Percentiles rank a stretch among this genome's conserved stretches.
These are phyloP conservation scores for Candida khao-thaluensis DNA, from an alignment of 805 yeast species.

Conservation along the genomic window DNA sequence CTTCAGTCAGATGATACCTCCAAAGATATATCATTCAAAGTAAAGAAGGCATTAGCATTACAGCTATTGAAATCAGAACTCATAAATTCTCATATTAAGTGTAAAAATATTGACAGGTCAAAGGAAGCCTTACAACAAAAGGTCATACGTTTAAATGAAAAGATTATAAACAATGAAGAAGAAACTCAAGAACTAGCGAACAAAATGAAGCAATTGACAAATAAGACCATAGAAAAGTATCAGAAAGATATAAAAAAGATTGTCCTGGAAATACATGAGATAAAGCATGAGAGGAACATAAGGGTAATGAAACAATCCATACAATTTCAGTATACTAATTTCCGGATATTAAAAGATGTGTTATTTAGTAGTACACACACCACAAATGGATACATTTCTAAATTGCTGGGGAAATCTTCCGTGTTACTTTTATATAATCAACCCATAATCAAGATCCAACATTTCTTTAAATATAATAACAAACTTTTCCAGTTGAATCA, in stretches of 20 bases:
- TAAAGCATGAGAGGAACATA: constrained; percentile 13
- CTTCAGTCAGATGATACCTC: neutral
- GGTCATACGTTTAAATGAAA: constrained; percentile 15
- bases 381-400: constrained; percentile 4
- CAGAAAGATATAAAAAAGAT: constrained; percentile 1
- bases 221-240: constrained; percentile 2
- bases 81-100: constrained; percentile 16
- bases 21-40: constrained; percentile 2
- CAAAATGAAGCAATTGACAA: neutral
- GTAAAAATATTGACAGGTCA: constrained; percentile 16
- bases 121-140: constrained; percentile 14
- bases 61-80: constrained; percentile 31
- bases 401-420: constrained; percentile 3
- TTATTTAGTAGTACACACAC: constrained; percentile 15
- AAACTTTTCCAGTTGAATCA: constrained; percentile 28
- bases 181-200: neutral
- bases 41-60: constrained; percentile 26
- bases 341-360: constrained; percentile 26
- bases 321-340: constrained; percentile 24
- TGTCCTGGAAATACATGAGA: constrained; percentile 3
- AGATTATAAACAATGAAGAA: constrained; percentile 13
- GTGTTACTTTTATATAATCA: constrained; percentile 22
- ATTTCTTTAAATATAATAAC: constrained; percentile 27
- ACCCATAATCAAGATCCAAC: constrained; percentile 26
- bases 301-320: constrained; percentile 27